phyloP scores from a whole-genome alignment of 805 yeast species.

The Allodekkera sacchari region DNA sequence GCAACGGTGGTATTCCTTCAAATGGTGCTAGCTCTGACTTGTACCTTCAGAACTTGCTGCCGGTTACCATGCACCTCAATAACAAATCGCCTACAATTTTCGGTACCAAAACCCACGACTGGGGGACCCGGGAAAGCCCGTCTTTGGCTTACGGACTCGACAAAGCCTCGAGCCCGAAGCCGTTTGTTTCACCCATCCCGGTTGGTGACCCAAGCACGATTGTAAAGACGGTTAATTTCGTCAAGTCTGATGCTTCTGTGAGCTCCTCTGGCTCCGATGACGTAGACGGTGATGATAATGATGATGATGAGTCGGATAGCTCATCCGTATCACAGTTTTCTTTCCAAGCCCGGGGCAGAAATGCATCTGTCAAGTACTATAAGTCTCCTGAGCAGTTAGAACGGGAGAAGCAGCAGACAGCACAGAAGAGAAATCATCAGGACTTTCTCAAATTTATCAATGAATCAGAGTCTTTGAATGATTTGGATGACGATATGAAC shows the following conservation, averaged over 20 bases:
- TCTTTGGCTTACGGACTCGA: too few species aligned
- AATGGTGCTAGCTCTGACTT: too few species aligned
- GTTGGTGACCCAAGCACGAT: background rate
- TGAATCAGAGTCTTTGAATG: slow-evolving; percentile 15
- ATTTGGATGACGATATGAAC: slow-evolving; percentile 25
- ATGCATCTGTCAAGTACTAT: slow-evolving; percentile 29
- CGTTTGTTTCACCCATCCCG: background rate
- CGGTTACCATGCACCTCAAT: slow-evolving; percentile 6
- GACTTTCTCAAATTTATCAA: slow-evolving; percentile 18
- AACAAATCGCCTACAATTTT: slow-evolving; percentile 19
- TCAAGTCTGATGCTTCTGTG: background rate
- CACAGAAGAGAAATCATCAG: slow-evolving; percentile 10
- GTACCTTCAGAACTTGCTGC: slow-evolving; percentile 1
- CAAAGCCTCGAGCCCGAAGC: background rate
- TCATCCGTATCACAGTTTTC: slow-evolving; percentile 26
- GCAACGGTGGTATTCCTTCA: too few species aligned
- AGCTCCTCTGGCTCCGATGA: background rate
- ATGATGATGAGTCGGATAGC: slow-evolving; percentile 6
- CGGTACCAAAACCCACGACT: slow-evolving; percentile 24
- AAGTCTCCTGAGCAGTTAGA: slow-evolving; percentile 25
- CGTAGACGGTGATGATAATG: slow-evolving; percentile 3
- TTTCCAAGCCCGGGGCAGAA: slow-evolving; percentile 27
- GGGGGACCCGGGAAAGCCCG: slow-evolving; percentile 15
- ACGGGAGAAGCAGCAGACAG: slow-evolving; percentile 14
- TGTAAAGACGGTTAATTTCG: background rate